Evolutionary conservation across 2,329 filamentous ascomycete genomes (phyloP).

Genomic region (Ceratocystis lukuohia): DNA sequence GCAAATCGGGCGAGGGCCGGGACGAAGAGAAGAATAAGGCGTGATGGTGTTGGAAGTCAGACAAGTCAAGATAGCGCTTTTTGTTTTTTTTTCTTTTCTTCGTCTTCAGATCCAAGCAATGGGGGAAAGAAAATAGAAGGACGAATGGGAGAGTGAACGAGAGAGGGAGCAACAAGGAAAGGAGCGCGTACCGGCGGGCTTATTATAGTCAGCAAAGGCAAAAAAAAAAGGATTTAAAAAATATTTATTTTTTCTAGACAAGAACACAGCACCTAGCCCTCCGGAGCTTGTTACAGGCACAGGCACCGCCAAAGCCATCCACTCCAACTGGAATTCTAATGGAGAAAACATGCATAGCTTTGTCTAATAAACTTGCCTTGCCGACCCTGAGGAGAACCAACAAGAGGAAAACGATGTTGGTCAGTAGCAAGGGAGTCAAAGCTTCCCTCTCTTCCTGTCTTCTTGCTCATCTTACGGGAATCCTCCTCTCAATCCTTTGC

Average conservation of each 20-base stretch:
- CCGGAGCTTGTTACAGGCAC: no score
- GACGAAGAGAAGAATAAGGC: neutral
- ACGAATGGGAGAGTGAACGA: neutral
- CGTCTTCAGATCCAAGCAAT: neutral
- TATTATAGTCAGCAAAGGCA: constrained; percentile 5
- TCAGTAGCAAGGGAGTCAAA: constrained; percentile 5
- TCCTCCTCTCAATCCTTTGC: constrained; percentile 8
- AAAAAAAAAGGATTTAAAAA: constrained; percentile 14
- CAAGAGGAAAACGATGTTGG: neutral
- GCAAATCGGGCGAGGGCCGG: neutral
- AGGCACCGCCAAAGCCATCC: no score
- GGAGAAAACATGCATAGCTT: neutral
- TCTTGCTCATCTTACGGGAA: neutral
- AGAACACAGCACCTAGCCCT: no score
- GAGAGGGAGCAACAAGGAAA: neutral
- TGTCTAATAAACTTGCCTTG: neutral
- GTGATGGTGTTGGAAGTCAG: neutral
- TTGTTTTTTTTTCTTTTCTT: neutral
- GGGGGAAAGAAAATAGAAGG: neutral
- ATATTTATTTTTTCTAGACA: no score
- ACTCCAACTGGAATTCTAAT: neutral
- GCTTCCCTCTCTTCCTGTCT: neutral
- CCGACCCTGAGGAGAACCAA: neutral
- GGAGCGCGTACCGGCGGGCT: neutral
- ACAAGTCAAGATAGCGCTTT: neutral